Evolutionary conservation across 768 basidiomycete species (phyloP).

Genomic region (Phylloporus sp.): DNA sequence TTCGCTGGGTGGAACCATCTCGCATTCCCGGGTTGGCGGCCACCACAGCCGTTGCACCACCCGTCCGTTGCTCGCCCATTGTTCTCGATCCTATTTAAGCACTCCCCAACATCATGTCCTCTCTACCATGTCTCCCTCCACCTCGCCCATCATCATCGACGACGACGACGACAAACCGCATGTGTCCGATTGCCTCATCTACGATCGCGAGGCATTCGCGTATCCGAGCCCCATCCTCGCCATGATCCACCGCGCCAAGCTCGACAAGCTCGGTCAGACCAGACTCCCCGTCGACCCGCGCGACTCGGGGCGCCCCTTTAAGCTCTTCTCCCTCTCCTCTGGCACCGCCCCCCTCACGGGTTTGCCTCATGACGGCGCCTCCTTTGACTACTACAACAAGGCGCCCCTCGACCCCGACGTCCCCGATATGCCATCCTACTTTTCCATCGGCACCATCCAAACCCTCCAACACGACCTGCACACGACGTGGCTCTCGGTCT

Average conservation of each 20-base stretch:
- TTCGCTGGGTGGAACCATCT: constrained; percentile 57
- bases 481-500: constrained; percentile 4
- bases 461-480: constrained; percentile 9
- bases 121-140: neutral
- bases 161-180: neutral
- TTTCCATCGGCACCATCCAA: constrained; percentile 8
- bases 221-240: constrained; percentile 12
- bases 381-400: constrained; percentile 8
- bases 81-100: neutral
- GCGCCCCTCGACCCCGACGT: neutral
- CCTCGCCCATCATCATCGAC: constrained; percentile 8
- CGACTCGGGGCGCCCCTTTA: neutral
- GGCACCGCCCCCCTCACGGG: constrained; percentile 6
- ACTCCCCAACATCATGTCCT: neutral
- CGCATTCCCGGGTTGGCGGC: constrained; percentile 81
- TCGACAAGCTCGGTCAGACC: constrained; percentile 4
- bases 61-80: constrained; percentile 3
- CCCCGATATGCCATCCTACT: neutral
- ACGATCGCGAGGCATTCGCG: neutral
- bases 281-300: neutral
- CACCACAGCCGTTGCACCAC: constrained; percentile 76
- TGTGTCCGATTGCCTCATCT: constrained; percentile 1
- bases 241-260: constrained; percentile 7
- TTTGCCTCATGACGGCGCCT: neutral
- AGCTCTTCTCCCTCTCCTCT: constrained; percentile 7